Conservation (phyloP, 495 filamentous ascomycete genomes). For the Lophium mytilinum region DNA sequence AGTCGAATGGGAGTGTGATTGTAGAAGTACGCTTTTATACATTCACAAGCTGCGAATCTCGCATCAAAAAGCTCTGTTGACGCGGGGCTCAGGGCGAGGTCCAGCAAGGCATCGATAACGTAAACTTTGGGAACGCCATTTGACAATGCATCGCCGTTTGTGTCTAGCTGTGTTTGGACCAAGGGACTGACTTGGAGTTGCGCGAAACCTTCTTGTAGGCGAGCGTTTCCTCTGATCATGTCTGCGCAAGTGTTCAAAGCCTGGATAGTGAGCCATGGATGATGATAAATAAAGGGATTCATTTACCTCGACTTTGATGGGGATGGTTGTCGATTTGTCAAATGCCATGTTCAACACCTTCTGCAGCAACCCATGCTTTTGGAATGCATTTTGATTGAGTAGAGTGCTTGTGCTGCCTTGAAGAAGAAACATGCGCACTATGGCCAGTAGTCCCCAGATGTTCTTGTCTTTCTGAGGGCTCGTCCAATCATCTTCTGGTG, state of each 20-base stretch:
- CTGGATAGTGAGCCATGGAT: constrained; percentile 32
- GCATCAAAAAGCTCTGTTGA: constrained; percentile 64
- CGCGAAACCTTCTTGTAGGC: constrained; percentile 80
- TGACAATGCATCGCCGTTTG: constrained; percentile 39
- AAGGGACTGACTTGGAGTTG: constrained; percentile 63
- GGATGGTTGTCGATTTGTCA: constrained; percentile 60
- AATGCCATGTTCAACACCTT: constrained; percentile 80
- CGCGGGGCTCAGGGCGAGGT: constrained; percentile 65
- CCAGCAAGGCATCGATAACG: constrained; percentile 90
- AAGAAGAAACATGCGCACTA: constrained; percentile 78
- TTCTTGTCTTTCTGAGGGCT: constrained; percentile 79
- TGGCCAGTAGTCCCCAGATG: constrained; percentile 78
- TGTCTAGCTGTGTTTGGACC: constrained; percentile 35
- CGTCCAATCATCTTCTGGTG: constrained; percentile 61
- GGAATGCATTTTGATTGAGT: constrained; percentile 79
- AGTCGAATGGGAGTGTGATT: constrained; percentile 67
- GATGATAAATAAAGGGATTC: background rate
- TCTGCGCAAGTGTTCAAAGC: constrained; percentile 80
- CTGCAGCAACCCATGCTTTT: constrained; percentile 71
- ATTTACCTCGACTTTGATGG: constrained; percentile 72
- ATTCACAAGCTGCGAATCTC: constrained; percentile 76
- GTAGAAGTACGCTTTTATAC: constrained; percentile 85
- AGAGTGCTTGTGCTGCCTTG: constrained; percentile 69
- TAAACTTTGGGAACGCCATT: constrained; percentile 58
- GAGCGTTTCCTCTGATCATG: constrained; percentile 72